Base-by-base conservation (phyloP, 768 basidiomycete genomes). In the Russula sp. region DNA sequence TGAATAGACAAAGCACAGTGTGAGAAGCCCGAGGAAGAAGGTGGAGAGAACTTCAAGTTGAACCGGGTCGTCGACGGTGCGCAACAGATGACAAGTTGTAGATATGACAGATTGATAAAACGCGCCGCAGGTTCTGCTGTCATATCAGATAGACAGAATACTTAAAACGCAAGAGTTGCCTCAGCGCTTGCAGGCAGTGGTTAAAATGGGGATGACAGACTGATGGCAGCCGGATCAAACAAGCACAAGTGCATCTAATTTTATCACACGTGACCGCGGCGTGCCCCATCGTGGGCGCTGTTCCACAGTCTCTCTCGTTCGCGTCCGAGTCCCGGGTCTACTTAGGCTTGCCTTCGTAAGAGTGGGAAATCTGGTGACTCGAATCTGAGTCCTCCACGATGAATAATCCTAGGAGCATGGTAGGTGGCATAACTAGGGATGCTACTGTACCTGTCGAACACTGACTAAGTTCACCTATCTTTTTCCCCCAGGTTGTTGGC, bases 401-500 rank as follows among this genome's bases (percentile, higher is more conserved):
- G 63, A 64, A 64, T 60, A 64, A 64, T 31, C 63, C 63, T 18
- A 64, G 31, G 48, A 64, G 63, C 37, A 60, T 64, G 63, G 63
- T 59, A 59, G 6, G 63, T 59, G 2, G 3, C 14, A 9, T 22
- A 22, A 5, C 14, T 9, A 5, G 9, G 13, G 13, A 14, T 40
- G 1, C 32, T 2, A 22, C 14, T 11, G 20, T 40, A 34, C 45
- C 9, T 27, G 20, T 4, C 56, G 18, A 47, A 31, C 13, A 6
- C 40, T 31, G 6, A 35, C 39, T 13, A 10, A 22, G 27, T 22
- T 35, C 20, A 31, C 13, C 50, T 13, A 34, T 40, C 32, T 27
- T 4, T 14, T 22, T 18, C 27, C n/a, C 32, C n/a, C 63, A 76
- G 74, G 64, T 68, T 31, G 50, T 75, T 13, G 74, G 74, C 27